Conservation (phyloP, 306 rosid species). For the Cucurbita pepo region DNA sequence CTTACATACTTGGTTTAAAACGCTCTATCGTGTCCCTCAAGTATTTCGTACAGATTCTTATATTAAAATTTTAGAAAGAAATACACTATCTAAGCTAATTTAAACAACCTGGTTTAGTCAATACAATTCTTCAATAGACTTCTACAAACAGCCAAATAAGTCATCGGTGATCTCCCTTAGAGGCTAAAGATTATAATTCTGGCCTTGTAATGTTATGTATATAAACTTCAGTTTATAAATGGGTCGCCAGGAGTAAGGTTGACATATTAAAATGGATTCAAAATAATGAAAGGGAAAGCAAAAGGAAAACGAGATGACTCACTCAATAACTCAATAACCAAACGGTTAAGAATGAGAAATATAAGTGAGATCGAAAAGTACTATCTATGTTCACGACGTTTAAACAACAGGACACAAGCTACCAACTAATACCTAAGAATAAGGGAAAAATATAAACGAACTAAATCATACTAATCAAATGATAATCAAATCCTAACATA, state of each 20-base stretch:
- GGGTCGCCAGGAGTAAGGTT: background rate
- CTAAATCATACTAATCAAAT: too few species aligned
- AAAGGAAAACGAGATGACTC: background rate
- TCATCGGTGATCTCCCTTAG: background rate
- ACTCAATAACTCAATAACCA: constrained; percentile 3
- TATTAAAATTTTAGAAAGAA: background rate
- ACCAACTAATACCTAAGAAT: too few species aligned
- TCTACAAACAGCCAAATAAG: background rate
- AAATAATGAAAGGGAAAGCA: background rate
- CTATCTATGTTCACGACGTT: too few species aligned
- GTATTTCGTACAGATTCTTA: background rate
- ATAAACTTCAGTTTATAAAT: background rate
- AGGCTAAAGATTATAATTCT: background rate
- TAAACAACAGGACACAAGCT: too few species aligned
- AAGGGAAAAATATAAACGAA: too few species aligned
- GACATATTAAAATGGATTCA: background rate
- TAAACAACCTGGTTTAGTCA: constrained; percentile 17
- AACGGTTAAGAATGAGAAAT: background rate
- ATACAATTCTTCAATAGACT: background rate
- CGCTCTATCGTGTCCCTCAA: constrained; percentile 18
- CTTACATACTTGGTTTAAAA: constrained; percentile 10
- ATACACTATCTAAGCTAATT: background rate
- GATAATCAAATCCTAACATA: too few species aligned
- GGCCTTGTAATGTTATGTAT: background rate
- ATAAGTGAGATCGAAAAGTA: too few species aligned